Conservation (phyloP, 2,329 filamentous ascomycete species). For the Rhynchosporium agropyri region DNA sequence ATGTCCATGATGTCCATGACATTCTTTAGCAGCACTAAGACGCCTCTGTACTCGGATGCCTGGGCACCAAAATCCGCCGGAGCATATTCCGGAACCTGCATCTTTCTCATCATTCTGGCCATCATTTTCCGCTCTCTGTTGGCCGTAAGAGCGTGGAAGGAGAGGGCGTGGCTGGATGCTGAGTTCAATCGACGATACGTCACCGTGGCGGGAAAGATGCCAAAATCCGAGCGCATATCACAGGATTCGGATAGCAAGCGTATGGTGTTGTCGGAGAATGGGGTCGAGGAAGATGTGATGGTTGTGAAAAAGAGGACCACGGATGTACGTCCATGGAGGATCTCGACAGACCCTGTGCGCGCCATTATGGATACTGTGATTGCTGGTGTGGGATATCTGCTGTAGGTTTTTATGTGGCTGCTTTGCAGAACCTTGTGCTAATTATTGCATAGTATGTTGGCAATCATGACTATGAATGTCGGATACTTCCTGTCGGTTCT, state of each 20-base stretch:
- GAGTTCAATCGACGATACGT: conserved; percentile 79
- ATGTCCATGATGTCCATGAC: conserved; percentile 55
- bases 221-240: conserved; percentile 36
- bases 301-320: conserved; percentile 64
- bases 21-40: conserved; percentile 67
- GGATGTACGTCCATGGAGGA: conserved; percentile 71
- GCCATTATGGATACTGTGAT: conserved; percentile 71
- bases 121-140: conserved; percentile 70
- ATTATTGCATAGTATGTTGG: conserved; percentile 71
- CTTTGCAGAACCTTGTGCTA: conserved; percentile 22
- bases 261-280: conserved; percentile 72
- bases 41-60: conserved; percentile 64
- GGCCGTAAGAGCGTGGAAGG: conserved; percentile 68
- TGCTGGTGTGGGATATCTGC: conserved; percentile 78
- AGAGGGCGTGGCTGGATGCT: conserved; percentile 66
- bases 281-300: conserved; percentile 77
- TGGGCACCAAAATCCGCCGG: conserved; percentile 76
- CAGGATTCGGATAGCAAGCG: conserved; percentile 60
- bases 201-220: conserved; percentile 64
- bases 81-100: conserved; percentile 84
- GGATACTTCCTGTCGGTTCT: conserved; percentile 84
- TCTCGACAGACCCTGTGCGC: conserved; percentile 76
- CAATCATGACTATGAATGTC: conserved; percentile 87
- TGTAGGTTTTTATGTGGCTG: conserved; percentile 61
- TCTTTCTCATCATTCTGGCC: conserved; percentile 82